Evolutionary conservation across 306 rosid genomes (phyloP).

Genomic region (Citrullus colocynthis): DNA sequence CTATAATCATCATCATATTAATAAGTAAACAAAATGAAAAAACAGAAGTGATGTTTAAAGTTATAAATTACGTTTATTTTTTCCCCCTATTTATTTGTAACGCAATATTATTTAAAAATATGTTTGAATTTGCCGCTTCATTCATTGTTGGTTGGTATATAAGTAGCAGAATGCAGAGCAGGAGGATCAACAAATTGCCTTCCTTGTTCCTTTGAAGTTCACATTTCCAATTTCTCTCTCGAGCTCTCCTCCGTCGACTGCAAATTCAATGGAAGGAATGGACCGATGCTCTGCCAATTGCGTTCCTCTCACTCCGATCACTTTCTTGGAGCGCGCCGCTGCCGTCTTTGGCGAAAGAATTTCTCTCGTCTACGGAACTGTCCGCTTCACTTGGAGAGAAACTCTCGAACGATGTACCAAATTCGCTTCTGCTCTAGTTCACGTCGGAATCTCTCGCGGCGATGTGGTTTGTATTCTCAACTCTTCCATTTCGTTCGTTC

Average conservation of each 20-base stretch:
- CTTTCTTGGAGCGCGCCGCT: conserved; percentile 76
- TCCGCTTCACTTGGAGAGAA: conserved; percentile 46
- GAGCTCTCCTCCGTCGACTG: neutral
- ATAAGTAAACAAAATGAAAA: no score
- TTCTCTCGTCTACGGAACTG: conserved; percentile 36
- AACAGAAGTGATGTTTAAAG: no score
- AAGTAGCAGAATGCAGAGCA: neutral
- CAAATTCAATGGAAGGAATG: conserved; percentile 7
- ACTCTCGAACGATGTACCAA: conserved; percentile 59
- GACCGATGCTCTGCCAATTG: conserved; percentile 46
- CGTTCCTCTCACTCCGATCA: conserved; percentile 61
- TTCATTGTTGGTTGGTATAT: neutral
- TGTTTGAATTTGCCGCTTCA: neutral
- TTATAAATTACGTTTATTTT: no score
- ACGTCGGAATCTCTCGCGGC: conserved; percentile 32
- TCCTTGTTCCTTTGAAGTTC: neutral
- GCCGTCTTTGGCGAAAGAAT: conserved; percentile 35
- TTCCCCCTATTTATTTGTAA: neutral
- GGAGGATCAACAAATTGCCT: neutral
- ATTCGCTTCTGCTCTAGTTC: conserved; percentile 58
- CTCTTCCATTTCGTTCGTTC: neutral
- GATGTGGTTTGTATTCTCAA: conserved; percentile 35
- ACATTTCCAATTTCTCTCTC: neutral
- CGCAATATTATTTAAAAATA: neutral
- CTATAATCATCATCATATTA: no score